Base-by-base conservation (phyloP, 2,329 filamentous ascomycete genomes). In the Colletotrichum tropicale region DNA sequence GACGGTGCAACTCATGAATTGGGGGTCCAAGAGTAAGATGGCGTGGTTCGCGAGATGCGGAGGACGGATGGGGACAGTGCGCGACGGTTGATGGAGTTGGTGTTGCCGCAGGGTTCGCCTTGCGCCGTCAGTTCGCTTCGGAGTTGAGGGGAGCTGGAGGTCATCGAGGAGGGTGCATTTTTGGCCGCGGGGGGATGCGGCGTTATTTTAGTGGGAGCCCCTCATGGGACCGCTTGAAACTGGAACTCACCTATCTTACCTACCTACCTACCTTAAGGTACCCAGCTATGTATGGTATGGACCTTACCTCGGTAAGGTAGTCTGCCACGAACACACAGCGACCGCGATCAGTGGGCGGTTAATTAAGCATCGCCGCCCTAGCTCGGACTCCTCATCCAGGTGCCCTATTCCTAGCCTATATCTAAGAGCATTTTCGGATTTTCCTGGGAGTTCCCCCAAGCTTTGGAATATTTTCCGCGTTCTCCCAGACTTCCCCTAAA, bases 101-200 rank as follows among this genome's bases (percentile, higher is more conserved):
- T 36, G 64, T 73, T 21, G 56, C 52, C 70, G 56, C 73, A 73
- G 58, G 64, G 73, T 68, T 75, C 56, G 73, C 70, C 58, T 75
- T 75, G 69, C 64, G 73, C 70, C 55, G 64, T 68, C 70, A 68
- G 64, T 73, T 73, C 64, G 73, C 61, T 60, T 68, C 43, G 70
- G 70, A 68, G 73, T 65, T 67, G 70, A 60, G 64, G 70, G 60
- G 67, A 48, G 62, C 62, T 64, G 67, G 67, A 64, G 58, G 68
- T 68, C 70, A 72, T 75, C 73, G 70, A 75, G 70, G 73, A 70
- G 56, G 64, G 43, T 48, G 43, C 43, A 48, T 48, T 48, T 21
- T 48, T 48, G 43, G 18, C 43, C 43, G 43, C 43, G 43, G 43
- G 43, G 43, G 43, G 43, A 48, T 48, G 43, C 43, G 43, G 43